These are phyloP conservation scores for Ocimum tenuiflorum DNA, from an alignment of 257 asterid species.

Conservation along the genomic window DNA sequence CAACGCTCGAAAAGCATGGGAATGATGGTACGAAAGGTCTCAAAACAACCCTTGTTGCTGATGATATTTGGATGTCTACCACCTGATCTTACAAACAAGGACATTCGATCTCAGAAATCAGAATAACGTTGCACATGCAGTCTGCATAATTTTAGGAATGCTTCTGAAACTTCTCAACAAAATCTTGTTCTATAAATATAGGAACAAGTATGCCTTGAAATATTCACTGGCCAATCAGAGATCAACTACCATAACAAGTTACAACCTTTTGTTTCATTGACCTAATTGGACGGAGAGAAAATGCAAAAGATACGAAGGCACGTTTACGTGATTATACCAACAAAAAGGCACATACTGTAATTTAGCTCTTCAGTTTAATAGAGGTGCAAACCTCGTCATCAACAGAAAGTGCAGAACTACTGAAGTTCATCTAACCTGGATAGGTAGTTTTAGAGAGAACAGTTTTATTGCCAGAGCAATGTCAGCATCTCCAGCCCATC, in stretches of 20 bases:
- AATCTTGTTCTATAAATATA: not conserved
- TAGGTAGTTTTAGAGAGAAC: conserved; percentile 30
- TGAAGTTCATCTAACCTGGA: conserved; percentile 48
- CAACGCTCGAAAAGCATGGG: conserved; percentile 62
- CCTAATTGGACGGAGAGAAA: not conserved
- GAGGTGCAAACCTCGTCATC: not conserved
- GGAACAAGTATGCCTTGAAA: too few relatives aligned
- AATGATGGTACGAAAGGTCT: conserved; percentile 68
- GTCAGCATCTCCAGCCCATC: conserved; percentile 78
- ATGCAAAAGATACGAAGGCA: not conserved
- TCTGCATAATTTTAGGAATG: not conserved
- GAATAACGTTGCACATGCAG: not conserved
- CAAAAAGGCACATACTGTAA: not conserved
- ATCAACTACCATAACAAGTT: too few relatives aligned
- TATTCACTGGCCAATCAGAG: not conserved
- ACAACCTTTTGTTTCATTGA: not conserved
- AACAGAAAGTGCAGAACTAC: not conserved
- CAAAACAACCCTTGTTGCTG: conserved; percentile 43
- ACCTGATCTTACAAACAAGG: conserved; percentile 41
- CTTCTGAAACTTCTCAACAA: too few relatives aligned
- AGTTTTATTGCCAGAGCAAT: conserved; percentile 39
- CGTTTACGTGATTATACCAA: not conserved
- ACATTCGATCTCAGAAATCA: conserved; percentile 22
- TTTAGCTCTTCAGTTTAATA: not conserved
- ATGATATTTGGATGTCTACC: conserved; percentile 69